Evolutionary conservation across 345 rosid genomes (phyloP).

Genomic region (Hibiscus trionum): DNA sequence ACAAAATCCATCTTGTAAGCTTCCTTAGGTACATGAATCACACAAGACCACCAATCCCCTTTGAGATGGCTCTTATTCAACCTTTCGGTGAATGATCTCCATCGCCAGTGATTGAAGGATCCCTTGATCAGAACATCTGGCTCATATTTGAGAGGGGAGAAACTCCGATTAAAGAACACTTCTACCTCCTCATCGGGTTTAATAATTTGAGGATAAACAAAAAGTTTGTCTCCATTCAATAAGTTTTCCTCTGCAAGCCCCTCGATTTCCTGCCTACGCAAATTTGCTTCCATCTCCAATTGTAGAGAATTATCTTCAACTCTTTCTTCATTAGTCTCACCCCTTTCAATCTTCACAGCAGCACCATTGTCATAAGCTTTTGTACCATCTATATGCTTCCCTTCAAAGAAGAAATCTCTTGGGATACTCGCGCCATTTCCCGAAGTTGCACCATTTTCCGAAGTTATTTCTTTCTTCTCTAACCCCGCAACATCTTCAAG

Average conservation of each 20-base stretch:
- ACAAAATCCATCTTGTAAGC: conserved; percentile 89
- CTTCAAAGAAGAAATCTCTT: conserved; percentile 12
- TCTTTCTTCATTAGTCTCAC: conserved; percentile 10
- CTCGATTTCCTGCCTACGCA: conserved; percentile 48
- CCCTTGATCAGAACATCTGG: conserved; percentile 76
- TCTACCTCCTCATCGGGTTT: conserved; percentile 67
- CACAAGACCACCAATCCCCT: conserved; percentile 92
- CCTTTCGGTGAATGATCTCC: conserved; percentile 67
- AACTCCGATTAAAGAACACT: conserved; percentile 58
- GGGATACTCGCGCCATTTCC: not conserved
- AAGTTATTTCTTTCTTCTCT: conserved; percentile 16
- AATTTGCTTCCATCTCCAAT: conserved; percentile 36
- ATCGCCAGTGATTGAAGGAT: conserved; percentile 89
- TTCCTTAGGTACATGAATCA: conserved; percentile 69
- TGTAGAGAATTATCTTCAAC: conserved; percentile 26
- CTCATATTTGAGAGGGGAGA: conserved; percentile 50
- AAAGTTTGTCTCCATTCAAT: conserved; percentile 41
- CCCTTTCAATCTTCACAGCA: conserved; percentile 8
- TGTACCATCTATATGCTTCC: conserved; percentile 8
- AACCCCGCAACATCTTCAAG: conserved; percentile 12
- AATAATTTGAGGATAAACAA: conserved; percentile 52
- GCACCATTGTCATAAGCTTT: conserved; percentile 8
- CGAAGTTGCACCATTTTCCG: not conserved
- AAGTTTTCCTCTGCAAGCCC: conserved; percentile 46
- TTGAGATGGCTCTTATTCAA: conserved; percentile 50